Base-by-base conservation (phyloP, 75 land plant species). In the Pinus taeda region DNA sequence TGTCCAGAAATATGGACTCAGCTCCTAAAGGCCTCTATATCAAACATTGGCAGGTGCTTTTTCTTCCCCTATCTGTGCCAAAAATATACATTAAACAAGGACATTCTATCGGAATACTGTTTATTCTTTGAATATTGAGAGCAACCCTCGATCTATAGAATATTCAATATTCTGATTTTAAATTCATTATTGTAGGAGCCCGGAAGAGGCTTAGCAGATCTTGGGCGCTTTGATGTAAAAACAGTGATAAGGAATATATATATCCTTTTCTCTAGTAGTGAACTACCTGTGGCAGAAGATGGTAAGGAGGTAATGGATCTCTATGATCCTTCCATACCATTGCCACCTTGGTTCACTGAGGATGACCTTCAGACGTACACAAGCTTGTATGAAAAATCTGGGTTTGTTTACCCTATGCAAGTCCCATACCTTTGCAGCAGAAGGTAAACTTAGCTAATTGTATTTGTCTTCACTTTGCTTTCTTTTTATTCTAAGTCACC, bases 171-270 rank as follows among this genome's bases (percentile, higher is more conserved):
- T 42, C 45, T 42, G 45, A 42, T 42, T 60, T 15, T 26, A 11
- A 37, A 70, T 21, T n/a, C 72, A 56, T 77, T 15, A 22, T 12
- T 60, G 21, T 39, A 92, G 94, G 88, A 85, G 70, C 92, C 92
- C 30, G 94, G 92, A 59, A 65, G 87, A 67, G 92, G 90, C 21
- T 92, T 90, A 79, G 92, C 89, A 60, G 94, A 92, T 81, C 90
- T 92, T 67, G 90, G 86, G 15, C 88, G 94, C 29, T 81, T 82
- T 79, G 92, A 90, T 82, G 84, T 73, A 1, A 79, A 80, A 77
- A 90, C 92, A 9, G 92, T 92, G 37, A 62, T 91, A 21, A 71
- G 77, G 55, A 91, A 78, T 22, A 80, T 89, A 36, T 92, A 92
- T 76, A 89, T 78, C 18, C 79, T 89, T 42, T 92, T 92, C 77